These are phyloP conservation scores for Phascolomyces articulosus DNA, from an alignment of 371 early-diverging fungal genomes.

Conservation along the genomic window DNA sequence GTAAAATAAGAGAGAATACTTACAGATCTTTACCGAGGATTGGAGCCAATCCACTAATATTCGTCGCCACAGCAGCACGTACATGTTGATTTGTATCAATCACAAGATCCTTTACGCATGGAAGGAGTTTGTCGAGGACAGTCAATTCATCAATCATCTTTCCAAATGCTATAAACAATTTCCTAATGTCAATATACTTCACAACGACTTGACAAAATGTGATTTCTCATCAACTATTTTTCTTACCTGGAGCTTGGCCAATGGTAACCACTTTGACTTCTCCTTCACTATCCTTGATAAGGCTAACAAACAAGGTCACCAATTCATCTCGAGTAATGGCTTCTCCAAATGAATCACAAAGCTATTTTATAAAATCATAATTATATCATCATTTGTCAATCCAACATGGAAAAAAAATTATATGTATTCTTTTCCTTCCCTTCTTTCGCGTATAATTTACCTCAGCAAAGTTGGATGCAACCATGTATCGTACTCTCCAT, in stretches of 20 bases:
- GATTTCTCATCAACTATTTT: too few species aligned
- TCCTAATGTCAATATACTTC: too few species aligned
- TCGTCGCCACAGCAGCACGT: constrained; percentile 92
- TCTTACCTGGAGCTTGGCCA: constrained; percentile 79
- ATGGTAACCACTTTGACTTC: constrained; percentile 94
- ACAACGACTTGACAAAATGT: too few species aligned
- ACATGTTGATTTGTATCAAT: constrained; percentile 97
- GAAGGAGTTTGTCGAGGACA: constrained; percentile 82
- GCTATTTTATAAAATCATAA: constrained; percentile 13
- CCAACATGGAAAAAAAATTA: neutral
- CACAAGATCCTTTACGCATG: constrained; percentile 91
- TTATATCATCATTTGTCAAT: neutral
- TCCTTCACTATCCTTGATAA: constrained; percentile 96
- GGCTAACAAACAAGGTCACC: constrained; percentile 54
- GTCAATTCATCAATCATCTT: constrained; percentile 79
- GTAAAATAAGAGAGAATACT: neutral
- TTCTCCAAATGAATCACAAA: constrained; percentile 42
- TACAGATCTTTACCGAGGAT: constrained; percentile 91
- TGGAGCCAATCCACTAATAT: constrained; percentile 94
- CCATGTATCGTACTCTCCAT: constrained; percentile 98
- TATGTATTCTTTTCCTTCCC: neutral
- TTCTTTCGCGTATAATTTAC: constrained; percentile 36
- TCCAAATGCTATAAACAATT: constrained; percentile 53
- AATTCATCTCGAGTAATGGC: constrained; percentile 41
- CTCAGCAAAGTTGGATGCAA: constrained; percentile 93